Percentiles rank a stretch among this genome's conserved stretches.
Conservation (phyloP, 2,329 filamentous ascomycete genomes). For the Lasiodiplodia citricola region DNA sequence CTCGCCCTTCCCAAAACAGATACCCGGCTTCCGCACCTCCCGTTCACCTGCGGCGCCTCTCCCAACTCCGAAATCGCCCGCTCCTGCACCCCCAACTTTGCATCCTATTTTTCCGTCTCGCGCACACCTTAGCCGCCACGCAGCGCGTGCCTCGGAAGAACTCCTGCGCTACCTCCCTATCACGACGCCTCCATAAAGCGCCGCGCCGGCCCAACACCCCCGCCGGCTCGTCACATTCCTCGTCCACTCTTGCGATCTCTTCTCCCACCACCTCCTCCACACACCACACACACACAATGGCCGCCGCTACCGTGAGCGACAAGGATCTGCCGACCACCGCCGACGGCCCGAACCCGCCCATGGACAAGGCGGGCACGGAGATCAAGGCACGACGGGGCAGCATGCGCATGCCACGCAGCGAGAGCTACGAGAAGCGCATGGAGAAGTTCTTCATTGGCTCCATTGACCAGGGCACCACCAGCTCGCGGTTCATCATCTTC, state of each 20-base stretch:
- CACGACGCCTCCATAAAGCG: background rate
- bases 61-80: constrained; percentile 12
- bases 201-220: background rate
- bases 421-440: constrained; percentile 27
- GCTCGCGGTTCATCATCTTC: constrained; percentile 89
- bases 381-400: constrained; percentile 25
- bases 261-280: background rate
- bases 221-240: background rate
- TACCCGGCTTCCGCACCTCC: background rate
- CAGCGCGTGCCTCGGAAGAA: background rate
- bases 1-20: constrained; percentile 2
- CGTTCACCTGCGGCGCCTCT: background rate
- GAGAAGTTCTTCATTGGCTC: constrained; percentile 76
- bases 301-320: constrained; percentile 3
- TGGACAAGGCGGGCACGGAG: constrained; percentile 21
- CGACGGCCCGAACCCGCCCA: constrained; percentile 5
- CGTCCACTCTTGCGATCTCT: background rate
- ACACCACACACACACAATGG: constrained; percentile 21
- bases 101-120: constrained; percentile 21
- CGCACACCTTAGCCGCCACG: constrained; percentile 15
- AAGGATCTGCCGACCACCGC: constrained; percentile 6
- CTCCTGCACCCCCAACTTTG: constrained; percentile 16
- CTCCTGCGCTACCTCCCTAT: constrained; percentile 1
- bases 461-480: constrained; percentile 91
- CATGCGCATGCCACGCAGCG: constrained; percentile 24